Conservation (phyloP, 768 basidiomycete genomes). For the Boletus edulis region DNA sequence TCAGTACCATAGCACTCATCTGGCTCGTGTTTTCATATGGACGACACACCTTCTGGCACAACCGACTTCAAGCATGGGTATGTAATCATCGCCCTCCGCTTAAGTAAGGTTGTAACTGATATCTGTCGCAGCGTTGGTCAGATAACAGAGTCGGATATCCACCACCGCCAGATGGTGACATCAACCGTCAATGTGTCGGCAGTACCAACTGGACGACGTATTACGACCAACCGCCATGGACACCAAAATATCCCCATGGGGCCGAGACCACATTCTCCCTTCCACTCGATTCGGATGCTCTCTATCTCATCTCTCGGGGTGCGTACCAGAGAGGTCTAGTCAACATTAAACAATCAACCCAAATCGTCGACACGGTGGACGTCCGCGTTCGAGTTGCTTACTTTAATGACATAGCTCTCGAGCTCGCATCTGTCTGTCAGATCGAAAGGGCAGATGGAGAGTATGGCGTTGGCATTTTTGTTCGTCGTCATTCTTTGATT, state of each 20-base stretch:
- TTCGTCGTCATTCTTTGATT: constrained; percentile 12
- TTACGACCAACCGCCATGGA: constrained; percentile 26
- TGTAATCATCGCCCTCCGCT: not conserved
- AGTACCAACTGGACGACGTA: constrained; percentile 23
- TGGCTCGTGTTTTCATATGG: constrained; percentile 15
- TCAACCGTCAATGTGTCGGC: constrained; percentile 12
- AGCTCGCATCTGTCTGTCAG: constrained; percentile 29
- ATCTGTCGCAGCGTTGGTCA: constrained; percentile 5
- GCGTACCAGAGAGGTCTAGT: constrained; percentile 25
- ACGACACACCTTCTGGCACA: not conserved
- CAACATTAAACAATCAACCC: constrained; percentile 29
- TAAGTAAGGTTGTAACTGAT: not conserved
- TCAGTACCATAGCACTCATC: constrained; percentile 4
- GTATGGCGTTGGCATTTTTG: constrained; percentile 35
- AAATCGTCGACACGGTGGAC: constrained; percentile 26
- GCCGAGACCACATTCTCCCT: constrained; percentile 29
- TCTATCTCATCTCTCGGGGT: constrained; percentile 33
- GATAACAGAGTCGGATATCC: not conserved
- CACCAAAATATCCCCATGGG: constrained; percentile 18
- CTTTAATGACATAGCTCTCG: constrained; percentile 10
- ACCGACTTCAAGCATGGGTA: constrained; percentile 7
- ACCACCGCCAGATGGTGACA: not conserved
- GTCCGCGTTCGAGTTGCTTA: constrained; percentile 31
- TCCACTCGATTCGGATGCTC: constrained; percentile 27
- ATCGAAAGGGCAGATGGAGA: constrained; percentile 23